Base-by-base conservation (phyloP, 345 rosid genomes). In the Trapa incisa region DNA sequence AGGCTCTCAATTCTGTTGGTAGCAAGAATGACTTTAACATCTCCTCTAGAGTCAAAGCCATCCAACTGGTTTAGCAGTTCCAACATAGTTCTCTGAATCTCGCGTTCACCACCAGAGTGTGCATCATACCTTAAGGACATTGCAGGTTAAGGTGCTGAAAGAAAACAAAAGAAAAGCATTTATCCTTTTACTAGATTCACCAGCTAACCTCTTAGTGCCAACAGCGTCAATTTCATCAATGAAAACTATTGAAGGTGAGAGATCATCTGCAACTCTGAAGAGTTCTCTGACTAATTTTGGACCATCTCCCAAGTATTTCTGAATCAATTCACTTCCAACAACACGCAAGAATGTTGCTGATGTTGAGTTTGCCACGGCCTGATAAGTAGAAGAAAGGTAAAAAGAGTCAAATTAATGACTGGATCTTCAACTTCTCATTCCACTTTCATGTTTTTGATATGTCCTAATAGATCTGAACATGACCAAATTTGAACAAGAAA, bases 281-380 rank as follows among this genome's bases (percentile, higher is more conserved):
- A 94, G 97, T 73, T 94, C 99, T 68, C 97, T 86, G 70, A 91
- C 97, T 67, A 91, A 78, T 76, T 94, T 94, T 36, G 99, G 97
- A 65, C 96, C 97, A 64, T 94, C 99, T 73, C 96, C 97, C 76
- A 94, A 70, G 80, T 94, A 91, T 76, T 94, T 94, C 66, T 94
- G 99, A 77, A 94, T 91, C 71, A 94, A 77, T 73, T 94, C 99
- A 82, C 96, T 87, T 53, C 99, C 99, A 72, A 94, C 96, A 70
- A 94, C 96, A 62, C 96, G 93, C 71, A 94, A 82, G 82, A 94
- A 94, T 22, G 97, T 94, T 37, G 99, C 96, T 43, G 99, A 89
- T 53, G 99, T 95, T 64, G 99, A 95, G 71, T 95, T 91, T 4
- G 96, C 96, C 74, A 95, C 97, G 0, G 97, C 99, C 99, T 95